Conservation (phyloP, 169 alveolate genomes). For the Plasmodium chabaudi region DNA sequence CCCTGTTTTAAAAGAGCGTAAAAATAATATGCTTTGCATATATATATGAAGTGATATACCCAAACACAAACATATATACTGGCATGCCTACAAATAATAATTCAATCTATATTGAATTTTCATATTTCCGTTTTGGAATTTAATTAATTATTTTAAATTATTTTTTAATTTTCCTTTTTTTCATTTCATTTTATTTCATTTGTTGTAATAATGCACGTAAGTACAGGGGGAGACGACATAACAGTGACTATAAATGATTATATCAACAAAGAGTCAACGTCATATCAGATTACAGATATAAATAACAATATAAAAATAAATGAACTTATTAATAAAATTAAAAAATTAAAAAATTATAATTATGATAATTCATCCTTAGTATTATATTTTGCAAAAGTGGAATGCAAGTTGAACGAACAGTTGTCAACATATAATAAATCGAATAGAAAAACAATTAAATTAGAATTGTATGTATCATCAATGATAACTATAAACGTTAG, state of each 20-base stretch:
- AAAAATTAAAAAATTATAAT: slow-evolving; percentile 38
- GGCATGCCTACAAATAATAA: background rate
- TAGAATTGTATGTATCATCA: slow-evolving; percentile 45
- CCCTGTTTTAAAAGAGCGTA: too few relatives aligned
- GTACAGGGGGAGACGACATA: slow-evolving; percentile 35
- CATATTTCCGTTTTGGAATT: background rate
- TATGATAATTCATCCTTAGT: slow-evolving; percentile 38
- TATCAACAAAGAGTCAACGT: slow-evolving; percentile 29
- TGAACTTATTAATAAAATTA: slow-evolving; percentile 52
- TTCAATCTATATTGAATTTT: too few relatives aligned
- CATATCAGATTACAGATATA: slow-evolving; percentile 49
- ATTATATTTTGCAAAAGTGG: slow-evolving; percentile 64
- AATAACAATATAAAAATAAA: slow-evolving; percentile 35
- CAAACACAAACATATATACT: background rate
- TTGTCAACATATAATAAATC: slow-evolving; percentile 63
- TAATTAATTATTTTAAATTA: background rate
- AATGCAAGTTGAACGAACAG: slow-evolving; percentile 47
- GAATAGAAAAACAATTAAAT: slow-evolving; percentile 41
- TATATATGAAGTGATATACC: too few relatives aligned
- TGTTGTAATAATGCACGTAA: slow-evolving; percentile 43
- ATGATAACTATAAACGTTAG: slow-evolving; percentile 59
- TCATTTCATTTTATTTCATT: background rate
- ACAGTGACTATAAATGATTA: slow-evolving; percentile 30
- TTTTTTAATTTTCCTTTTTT: slow-evolving; percentile 3
- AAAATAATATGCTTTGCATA: too few relatives aligned